These are phyloP conservation scores for Floccularia luteovirens DNA, from an alignment of 768 basidiomycete genomes.

Conservation along the genomic window DNA sequence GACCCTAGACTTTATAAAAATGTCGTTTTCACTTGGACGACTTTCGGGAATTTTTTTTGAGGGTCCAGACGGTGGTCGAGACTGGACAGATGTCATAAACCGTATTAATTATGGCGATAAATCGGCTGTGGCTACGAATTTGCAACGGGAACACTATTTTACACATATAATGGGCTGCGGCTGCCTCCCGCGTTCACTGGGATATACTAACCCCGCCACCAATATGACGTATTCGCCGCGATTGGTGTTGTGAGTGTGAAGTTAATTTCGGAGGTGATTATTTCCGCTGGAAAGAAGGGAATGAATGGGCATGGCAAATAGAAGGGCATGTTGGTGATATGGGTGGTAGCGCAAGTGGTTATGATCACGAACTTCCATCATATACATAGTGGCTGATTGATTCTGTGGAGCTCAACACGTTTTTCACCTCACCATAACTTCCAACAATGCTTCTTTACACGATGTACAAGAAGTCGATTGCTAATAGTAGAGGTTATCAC, in stretches of 20 bases:
- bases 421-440: no score
- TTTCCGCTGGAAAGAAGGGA: conserved; percentile 58
- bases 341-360: conserved; percentile 18
- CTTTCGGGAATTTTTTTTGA: conserved; percentile 69
- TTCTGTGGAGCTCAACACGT: no score
- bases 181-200: conserved; percentile 53
- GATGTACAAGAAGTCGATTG: no score
- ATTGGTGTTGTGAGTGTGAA: conserved; percentile 53
- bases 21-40: conserved; percentile 66
- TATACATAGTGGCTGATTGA: no score
- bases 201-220: conserved; percentile 44
- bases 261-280: conserved; percentile 58
- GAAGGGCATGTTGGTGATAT: conserved; percentile 54
- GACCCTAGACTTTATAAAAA: conserved; percentile 29
- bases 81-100: conserved; percentile 30
- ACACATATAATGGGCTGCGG: conserved; percentile 53
- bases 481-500: no score
- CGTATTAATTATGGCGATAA: conserved; percentile 37
- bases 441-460: no score
- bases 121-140: conserved; percentile 65
- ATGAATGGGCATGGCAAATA: conserved; percentile 58
- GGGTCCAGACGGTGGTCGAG: conserved; percentile 55
- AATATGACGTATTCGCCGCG: conserved; percentile 56
- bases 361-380: conserved; percentile 40
- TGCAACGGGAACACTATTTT: conserved; percentile 44